Evolutionary conservation across 371 early-diverging fungal species (phyloP).

Genomic region (Apophysomyces elegans): DNA sequence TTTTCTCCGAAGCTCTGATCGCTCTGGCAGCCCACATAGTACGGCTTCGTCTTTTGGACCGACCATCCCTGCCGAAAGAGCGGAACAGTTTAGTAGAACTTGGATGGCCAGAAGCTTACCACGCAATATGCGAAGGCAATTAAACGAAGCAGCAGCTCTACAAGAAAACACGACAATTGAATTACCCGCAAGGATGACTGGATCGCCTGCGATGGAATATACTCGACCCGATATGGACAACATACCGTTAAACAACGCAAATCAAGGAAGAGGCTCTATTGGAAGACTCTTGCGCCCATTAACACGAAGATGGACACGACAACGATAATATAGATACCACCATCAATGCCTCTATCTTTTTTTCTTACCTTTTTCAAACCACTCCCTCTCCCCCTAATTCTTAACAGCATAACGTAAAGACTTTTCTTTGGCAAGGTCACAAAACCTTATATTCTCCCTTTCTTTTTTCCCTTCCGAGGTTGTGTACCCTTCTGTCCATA

Average conservation of each 20-base stretch:
- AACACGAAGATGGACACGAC: not conserved
- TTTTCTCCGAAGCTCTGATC: not conserved
- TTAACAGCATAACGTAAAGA: not conserved
- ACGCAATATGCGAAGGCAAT: conserved; percentile 52
- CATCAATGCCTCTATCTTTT: not conserved
- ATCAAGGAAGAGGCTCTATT: not conserved
- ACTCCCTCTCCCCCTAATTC: not conserved
- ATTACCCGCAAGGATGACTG: conserved; percentile 10
- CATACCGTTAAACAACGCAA: not conserved
- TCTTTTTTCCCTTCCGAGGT: no score
- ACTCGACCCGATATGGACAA: not conserved
- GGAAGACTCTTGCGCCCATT: not conserved
- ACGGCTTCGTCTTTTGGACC: conserved; percentile 44
- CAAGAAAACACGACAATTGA: conserved; percentile 7
- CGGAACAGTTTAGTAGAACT: conserved; percentile 46
- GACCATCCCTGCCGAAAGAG: conserved; percentile 43
- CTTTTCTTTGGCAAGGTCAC: no score
- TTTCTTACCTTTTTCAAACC: not conserved
- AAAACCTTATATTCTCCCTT: not conserved
- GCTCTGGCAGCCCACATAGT: conserved; percentile 10
- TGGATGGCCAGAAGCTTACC: conserved; percentile 56
- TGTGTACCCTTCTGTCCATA: no score
- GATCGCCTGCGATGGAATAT: not conserved
- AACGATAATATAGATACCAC: not conserved
- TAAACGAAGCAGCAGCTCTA: conserved; percentile 29